Conservation (phyloP, 306 rosid genomes). For the Vicia villosa region DNA sequence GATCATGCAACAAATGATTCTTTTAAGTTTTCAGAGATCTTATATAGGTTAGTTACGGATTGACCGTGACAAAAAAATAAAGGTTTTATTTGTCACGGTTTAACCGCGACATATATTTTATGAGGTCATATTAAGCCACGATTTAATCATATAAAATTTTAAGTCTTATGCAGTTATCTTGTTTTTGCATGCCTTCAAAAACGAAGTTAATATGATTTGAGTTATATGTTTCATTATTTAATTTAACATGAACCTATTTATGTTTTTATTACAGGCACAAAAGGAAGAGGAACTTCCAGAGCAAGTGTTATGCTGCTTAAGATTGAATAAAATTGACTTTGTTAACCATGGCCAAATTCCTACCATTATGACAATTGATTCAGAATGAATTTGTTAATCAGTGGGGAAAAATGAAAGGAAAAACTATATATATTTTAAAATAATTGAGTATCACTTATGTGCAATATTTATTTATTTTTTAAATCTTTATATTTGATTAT, state of each 20-base stretch:
- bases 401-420: not conserved
- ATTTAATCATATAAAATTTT: too few relatives aligned
- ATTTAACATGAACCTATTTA: not conserved
- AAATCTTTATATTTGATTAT: not conserved
- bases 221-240: not conserved
- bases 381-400: not conserved
- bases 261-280: slow-evolving; percentile 65
- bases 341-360: slow-evolving; percentile 85
- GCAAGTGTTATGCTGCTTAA: slow-evolving; percentile 74
- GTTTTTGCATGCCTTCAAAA: too few relatives aligned
- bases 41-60: too few relatives aligned
- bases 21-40: too few relatives aligned
- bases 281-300: slow-evolving; percentile 91
- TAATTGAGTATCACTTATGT: not conserved
- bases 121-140: too few relatives aligned
- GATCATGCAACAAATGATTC: not conserved
- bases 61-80: too few relatives aligned
- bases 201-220: too few relatives aligned
- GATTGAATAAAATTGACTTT: slow-evolving; percentile 79
- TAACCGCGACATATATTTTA: too few relatives aligned
- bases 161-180: too few relatives aligned
- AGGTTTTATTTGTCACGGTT: too few relatives aligned
- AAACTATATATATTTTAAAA: not conserved
- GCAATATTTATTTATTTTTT: not conserved
- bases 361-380: slow-evolving; percentile 56